Evolutionary conservation across 2,329 filamentous ascomycete species (phyloP).

Genomic region (Penicillium sp.): DNA sequence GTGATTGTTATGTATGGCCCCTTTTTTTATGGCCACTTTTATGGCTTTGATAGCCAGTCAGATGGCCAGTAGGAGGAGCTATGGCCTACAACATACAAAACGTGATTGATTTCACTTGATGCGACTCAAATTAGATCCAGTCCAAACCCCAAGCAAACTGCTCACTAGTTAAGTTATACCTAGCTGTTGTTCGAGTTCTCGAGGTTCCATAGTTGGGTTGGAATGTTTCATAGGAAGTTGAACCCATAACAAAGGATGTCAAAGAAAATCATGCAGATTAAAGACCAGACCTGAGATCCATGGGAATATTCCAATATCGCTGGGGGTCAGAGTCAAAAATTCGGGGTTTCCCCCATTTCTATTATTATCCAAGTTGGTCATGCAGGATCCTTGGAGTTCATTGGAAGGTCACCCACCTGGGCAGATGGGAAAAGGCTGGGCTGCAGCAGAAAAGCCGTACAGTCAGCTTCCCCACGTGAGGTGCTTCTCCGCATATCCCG

Average conservation of each 20-base stretch:
- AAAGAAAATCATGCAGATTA: background rate
- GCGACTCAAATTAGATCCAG: background rate
- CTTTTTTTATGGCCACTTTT: conserved; percentile 5
- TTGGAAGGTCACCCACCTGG: background rate
- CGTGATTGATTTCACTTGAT: conserved; percentile 5
- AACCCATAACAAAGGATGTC: background rate
- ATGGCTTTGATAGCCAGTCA: background rate
- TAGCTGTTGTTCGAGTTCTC: background rate
- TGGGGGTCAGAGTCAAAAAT: background rate
- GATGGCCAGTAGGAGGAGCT: conserved; percentile 4
- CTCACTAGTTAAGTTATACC: background rate
- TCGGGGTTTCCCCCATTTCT: background rate
- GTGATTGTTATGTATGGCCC: conserved; percentile 2
- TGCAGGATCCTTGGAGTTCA: background rate
- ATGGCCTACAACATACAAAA: conserved; percentile 6
- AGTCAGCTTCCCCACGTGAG: conserved; percentile 19
- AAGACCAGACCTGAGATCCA: background rate
- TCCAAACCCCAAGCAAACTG: background rate
- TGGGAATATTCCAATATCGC: background rate
- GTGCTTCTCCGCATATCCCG: conserved; percentile 17
- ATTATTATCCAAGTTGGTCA: background rate
- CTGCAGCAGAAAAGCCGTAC: background rate
- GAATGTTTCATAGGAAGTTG: background rate
- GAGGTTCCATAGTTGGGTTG: background rate
- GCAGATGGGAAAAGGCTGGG: background rate